These are phyloP conservation scores for Aspergillus brunneoviolaceus DNA, from an alignment of 2,329 filamentous ascomycete species.

Conservation along the genomic window DNA sequence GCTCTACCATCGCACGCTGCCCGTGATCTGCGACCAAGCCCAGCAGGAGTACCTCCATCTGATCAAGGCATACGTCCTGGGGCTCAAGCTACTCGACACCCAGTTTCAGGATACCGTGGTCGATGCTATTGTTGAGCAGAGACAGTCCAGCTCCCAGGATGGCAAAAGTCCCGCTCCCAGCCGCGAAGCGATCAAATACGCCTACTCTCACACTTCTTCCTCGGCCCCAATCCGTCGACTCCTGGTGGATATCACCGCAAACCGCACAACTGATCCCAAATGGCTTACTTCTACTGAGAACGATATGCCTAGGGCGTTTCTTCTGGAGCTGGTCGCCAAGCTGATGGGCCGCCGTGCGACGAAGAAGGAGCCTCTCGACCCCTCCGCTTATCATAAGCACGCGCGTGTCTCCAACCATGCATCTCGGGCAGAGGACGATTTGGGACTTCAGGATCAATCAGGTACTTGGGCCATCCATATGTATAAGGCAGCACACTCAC, in stretches of 20 bases:
- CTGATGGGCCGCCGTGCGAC: not conserved
- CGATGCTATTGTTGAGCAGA: not conserved
- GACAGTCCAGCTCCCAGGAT: not conserved
- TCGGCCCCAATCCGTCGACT: constrained; percentile 5
- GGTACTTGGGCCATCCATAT: not conserved
- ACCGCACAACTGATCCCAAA: not conserved
- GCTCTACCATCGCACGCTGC: constrained; percentile 14
- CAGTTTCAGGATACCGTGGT: not conserved
- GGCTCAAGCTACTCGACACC: not conserved
- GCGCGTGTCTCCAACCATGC: no score
- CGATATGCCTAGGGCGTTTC: not conserved
- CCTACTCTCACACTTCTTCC: not conserved
- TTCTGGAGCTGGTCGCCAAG: not conserved
- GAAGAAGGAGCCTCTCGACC: constrained; percentile 20
- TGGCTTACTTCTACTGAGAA: not conserved
- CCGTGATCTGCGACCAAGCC: not conserved
- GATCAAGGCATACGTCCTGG: constrained; percentile 1
- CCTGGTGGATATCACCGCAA: not conserved
- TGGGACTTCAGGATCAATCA: no score
- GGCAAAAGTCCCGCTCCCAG: not conserved
- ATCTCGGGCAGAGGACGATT: not conserved
- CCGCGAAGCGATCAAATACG: not conserved
- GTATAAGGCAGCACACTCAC: no score
- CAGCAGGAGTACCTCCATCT: not conserved
- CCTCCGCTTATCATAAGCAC: constrained; percentile 26